Evolutionary conservation across 1,284 basidiomycete species (phyloP).

Genomic region (Coniferiporia sulphurascens): DNA sequence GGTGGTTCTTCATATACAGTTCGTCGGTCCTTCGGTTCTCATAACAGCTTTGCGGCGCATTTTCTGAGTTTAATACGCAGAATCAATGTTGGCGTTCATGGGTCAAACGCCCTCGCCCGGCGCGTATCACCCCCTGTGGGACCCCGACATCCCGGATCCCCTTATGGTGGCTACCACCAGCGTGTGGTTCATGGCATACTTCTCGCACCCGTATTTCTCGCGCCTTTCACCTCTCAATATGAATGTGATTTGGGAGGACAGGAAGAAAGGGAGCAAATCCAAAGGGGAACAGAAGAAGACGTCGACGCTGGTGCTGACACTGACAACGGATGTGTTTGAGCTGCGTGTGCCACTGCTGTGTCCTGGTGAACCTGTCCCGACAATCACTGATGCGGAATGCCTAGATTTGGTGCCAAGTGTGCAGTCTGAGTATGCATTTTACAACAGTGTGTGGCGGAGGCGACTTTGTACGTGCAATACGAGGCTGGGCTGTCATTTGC

Average conservation of each 20-base stretch:
- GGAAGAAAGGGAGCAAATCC: too few species aligned
- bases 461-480: constrained; percentile 4
- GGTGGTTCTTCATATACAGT: constrained; percentile 14
- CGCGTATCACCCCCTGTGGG: constrained; percentile 12
- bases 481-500: background rate
- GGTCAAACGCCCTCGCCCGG: constrained; percentile 4
- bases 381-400: too few species aligned
- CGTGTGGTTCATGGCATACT: constrained; percentile 6
- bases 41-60: background rate
- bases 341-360: too few species aligned
- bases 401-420: background rate
- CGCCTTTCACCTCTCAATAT: too few species aligned
- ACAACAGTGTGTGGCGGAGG: background rate
- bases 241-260: too few species aligned
- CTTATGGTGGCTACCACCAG: background rate
- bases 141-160: background rate
- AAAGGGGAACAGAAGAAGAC: too few species aligned
- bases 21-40: background rate
- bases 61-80: background rate
- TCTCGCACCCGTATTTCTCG: constrained; percentile 2
- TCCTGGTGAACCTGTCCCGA: too few species aligned
- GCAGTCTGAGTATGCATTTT: constrained; percentile 11
- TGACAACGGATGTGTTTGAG: too few species aligned
- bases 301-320: too few species aligned
- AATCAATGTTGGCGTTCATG: background rate